These are phyloP conservation scores for Puya raimondii DNA, from an alignment of 176 grass and related monocot genomes.

Conservation along the genomic window DNA sequence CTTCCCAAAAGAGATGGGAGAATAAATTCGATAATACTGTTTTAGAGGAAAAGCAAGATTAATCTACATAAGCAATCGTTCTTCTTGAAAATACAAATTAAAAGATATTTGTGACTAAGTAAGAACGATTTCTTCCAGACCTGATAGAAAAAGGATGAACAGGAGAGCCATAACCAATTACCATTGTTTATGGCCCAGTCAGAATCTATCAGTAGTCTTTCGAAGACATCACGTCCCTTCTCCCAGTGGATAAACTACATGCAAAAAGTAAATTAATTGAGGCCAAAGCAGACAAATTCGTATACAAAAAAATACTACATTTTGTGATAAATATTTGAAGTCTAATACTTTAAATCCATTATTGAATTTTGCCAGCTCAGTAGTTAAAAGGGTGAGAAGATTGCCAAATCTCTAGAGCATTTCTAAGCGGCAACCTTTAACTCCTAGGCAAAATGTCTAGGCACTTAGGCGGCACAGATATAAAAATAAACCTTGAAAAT, in stretches of 20 bases:
- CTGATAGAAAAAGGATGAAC: conserved; percentile 96
- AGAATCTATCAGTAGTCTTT: conserved; percentile 80
- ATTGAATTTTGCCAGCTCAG: neutral
- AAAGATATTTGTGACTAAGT: neutral
- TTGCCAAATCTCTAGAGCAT: neutral
- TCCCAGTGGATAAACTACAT: conserved; percentile 92
- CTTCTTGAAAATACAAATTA: neutral
- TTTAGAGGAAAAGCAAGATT: neutral
- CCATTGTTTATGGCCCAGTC: conserved; percentile 93
- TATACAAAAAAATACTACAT: neutral
- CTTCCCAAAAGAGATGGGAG: conserved; percentile 81
- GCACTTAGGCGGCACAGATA: neutral
- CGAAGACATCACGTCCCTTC: conserved; percentile 83
- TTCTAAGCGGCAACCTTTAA: neutral
- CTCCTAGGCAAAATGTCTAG: neutral
- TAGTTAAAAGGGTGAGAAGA: neutral
- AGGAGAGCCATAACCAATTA: conserved; percentile 92
- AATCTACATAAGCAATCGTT: neutral
- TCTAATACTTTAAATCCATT: neutral
- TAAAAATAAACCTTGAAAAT: neutral
- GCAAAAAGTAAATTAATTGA: neutral
- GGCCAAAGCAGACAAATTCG: neutral
- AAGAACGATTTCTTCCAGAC: conserved; percentile 16
- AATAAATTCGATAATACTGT: conserved; percentile 83
- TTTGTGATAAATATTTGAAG: neutral